Percentiles rank a stretch among this genome's conserved stretches.
phyloP scores from a whole-genome alignment of 192 early-diverging fungal species.

The Phycomyces nitens region DNA sequence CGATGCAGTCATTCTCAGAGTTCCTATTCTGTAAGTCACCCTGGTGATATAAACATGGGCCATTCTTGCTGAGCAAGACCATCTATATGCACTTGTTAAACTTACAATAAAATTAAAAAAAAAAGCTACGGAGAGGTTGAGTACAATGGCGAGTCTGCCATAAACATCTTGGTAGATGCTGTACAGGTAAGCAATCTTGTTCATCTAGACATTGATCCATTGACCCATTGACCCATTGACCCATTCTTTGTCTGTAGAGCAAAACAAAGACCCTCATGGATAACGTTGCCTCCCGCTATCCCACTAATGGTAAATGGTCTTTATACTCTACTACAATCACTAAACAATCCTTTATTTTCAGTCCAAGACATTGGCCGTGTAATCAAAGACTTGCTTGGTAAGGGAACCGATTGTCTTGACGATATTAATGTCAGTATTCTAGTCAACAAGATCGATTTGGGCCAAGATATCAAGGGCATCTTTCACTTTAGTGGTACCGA shows the following conservation, averaged over 20 bases:
- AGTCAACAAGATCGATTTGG: slow-evolving; percentile 37
- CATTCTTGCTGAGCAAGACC: no score
- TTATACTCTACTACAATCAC: background rate
- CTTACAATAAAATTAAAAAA: no score
- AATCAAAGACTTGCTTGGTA: slow-evolving; percentile 57
- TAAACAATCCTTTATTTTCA: slow-evolving; percentile 12
- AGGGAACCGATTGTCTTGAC: background rate
- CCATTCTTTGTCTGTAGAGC: no score
- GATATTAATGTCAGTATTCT: background rate
- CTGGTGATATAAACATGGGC: no score
- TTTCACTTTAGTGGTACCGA: slow-evolving; percentile 64
- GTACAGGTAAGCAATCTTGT: slow-evolving; percentile 59
- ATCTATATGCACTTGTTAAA: no score
- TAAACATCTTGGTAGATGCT: slow-evolving; percentile 67
- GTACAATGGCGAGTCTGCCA: slow-evolving; percentile 70
- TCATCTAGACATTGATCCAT: no score
- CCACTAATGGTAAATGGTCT: slow-evolving; percentile 64
- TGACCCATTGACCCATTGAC: no score
- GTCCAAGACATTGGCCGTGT: slow-evolving; percentile 70
- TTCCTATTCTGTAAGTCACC: slow-evolving; percentile 67
- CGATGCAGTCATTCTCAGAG: slow-evolving; percentile 63
- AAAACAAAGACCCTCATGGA: no score
- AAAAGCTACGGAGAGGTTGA: slow-evolving; percentile 57
- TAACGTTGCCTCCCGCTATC: slow-evolving; percentile 66
- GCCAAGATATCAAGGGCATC: slow-evolving; percentile 45